Evolutionary conservation across 2,329 filamentous ascomycete genomes (phyloP), one percentile per base, ranked within the genome.

Genomic region (Talaromyces atroroseus): DNA sequence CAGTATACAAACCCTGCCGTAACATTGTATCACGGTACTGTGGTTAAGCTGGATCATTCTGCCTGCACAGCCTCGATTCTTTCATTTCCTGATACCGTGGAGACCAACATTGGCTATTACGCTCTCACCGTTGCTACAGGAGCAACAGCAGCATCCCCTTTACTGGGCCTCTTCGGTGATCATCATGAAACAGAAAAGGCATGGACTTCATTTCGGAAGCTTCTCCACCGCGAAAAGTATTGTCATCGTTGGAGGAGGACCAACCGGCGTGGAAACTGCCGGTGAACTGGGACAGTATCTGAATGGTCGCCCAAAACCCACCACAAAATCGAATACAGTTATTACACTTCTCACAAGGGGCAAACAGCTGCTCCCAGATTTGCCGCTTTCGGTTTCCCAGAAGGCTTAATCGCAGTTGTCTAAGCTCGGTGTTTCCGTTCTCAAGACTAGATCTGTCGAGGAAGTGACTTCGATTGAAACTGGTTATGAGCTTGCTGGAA

Each of bases 261-360:
- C 55, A 3, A 45, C 73, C 1, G 75, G 76, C 3, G 64, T 80
- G 16, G 78, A 80, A 59, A 71, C 70, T 1, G 77, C 79, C 0
- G 79, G 79, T 16, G 78, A 81, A 58, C 66, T 81, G 0, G 81
- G 78, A 26, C 77, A 81, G 59, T 70, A 75, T 60, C 69, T 82
- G 16, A 82, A 82, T 57, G 76, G 79, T 1, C 64, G 51, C 44
- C 74, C 20, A 26, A 14, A 29, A 29, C 2, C 7, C 7, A 11
- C 11, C 8, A n/a, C 7, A 18, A 48, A 34, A 18, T 20, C 26
- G 2, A 75, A 72, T 16, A 73, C 77, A 1, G 34, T 61, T 0
- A 79, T 81, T 36, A 81, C 75, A 0, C 58, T 81, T 2, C 66
- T 81, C 21, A 78, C 74, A 0, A 65, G 70, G 1, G 66, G 60